Conservation (phyloP, 331 rosid genomes). For the Stylosanthes scabra region DNA sequence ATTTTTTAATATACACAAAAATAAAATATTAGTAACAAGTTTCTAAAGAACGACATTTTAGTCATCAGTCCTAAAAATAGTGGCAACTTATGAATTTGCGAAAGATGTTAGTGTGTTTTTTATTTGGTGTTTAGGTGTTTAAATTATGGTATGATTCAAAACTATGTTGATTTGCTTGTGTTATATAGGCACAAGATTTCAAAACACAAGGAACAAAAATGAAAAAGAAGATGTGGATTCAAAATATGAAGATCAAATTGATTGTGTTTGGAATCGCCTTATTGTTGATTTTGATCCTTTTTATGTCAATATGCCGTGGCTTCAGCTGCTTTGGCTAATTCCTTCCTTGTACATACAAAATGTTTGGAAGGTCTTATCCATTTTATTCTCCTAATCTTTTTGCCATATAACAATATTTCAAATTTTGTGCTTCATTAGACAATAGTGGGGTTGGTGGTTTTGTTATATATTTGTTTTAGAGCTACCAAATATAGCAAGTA, state of each 20-base stretch:
- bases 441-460: background rate
- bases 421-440: background rate
- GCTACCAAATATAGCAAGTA: background rate
- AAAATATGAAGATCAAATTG: conserved; percentile 92
- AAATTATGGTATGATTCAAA: conserved; percentile 2
- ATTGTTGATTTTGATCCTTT: conserved; percentile 60
- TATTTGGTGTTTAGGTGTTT: background rate
- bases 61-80: no score
- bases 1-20: no score
- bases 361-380: background rate
- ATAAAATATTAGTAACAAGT: no score
- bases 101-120: background rate
- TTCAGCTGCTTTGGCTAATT: conserved; percentile 53
- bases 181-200: conserved; percentile 83
- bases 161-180: conserved; percentile 10
- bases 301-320: conserved; percentile 75
- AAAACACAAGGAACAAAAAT: conserved; percentile 73
- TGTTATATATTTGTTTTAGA: background rate
- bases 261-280: conserved; percentile 63
- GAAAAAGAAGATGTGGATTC: conserved; percentile 90
- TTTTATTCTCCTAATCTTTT: conserved; percentile 15
- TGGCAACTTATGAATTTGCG: no score
- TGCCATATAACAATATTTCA: background rate
- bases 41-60: no score
- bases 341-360: background rate